A percentile compares a stretch with the other conserved stretches of the same genome.
phyloP scores from a whole-genome alignment of 176 grass and related monocot genomes.

The barley (Hordeum vulgare) region DNA sequence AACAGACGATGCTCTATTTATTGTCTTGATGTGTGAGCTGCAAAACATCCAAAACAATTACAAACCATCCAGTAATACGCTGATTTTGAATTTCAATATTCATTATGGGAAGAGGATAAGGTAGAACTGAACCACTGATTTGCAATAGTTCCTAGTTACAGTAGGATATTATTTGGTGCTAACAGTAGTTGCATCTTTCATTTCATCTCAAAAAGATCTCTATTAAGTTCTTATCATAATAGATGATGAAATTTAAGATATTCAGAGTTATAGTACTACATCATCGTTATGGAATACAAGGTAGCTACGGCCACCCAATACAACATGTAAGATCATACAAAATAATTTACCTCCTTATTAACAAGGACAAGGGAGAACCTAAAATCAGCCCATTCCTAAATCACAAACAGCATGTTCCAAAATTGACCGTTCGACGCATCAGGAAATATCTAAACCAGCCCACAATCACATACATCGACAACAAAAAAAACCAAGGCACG shows the following conservation, averaged over 20 bases:
- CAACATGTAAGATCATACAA: not conserved
- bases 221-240: not conserved
- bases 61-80: not conserved
- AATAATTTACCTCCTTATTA: not conserved
- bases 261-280: not conserved
- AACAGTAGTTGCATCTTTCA: not conserved
- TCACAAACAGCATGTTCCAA: not conserved
- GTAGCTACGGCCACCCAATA: not conserved
- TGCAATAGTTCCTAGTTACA: not conserved
- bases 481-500: too few relatives aligned
- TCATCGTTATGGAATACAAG: not conserved
- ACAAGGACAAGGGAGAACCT: not conserved
- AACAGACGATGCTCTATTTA: not conserved
- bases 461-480: too few relatives aligned
- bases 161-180: not conserved
- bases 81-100: not conserved
- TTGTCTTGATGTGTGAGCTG: constrained; percentile 24
- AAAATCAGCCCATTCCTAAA: not conserved
- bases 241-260: not conserved
- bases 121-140: not conserved
- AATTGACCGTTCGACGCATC: not conserved
- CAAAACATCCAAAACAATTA: constrained; percentile 25
- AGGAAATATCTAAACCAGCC: not conserved
- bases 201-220: not conserved
- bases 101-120: not conserved